These are phyloP conservation scores for Lentinus polychrous DNA, from an alignment of 1,284 basidiomycete species.

Conservation along the genomic window DNA sequence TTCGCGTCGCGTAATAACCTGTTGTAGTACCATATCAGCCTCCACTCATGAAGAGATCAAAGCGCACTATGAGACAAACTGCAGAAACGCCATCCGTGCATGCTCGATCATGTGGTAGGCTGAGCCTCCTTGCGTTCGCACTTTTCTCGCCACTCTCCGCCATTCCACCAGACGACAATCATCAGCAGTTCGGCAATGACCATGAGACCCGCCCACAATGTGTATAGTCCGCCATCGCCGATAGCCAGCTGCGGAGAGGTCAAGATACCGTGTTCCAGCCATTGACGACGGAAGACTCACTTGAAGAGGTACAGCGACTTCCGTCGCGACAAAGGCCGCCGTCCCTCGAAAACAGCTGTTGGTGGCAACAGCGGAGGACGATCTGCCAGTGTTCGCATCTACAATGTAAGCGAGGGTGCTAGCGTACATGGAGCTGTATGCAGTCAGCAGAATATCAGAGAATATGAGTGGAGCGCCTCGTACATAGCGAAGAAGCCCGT, in stretches of 20 bases:
- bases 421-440: conserved; percentile 24
- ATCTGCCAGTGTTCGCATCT: conserved; percentile 71
- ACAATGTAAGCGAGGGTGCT: conserved; percentile 72
- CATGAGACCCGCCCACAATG: conserved; percentile 62
- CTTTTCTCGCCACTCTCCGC: conserved; percentile 32
- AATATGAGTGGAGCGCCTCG: conserved; percentile 17
- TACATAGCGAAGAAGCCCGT: conserved; percentile 72
- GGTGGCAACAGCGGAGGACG: conserved; percentile 62
- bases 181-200: conserved; percentile 43
- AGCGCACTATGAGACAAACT: no score
- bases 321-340: conserved; percentile 63
- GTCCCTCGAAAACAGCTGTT: conserved; percentile 70
- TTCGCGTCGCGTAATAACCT: no score
- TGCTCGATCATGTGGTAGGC: no score
- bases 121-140: conserved; percentile 25
- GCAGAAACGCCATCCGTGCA: no score
- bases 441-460: background rate
- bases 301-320: conserved; percentile 63
- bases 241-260: conserved; percentile 33
- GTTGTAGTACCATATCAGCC: no score
- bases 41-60: no score
- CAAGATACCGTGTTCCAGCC: background rate
- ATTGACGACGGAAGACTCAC: conserved; percentile 23
- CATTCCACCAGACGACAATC: conserved; percentile 43
- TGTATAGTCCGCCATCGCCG: conserved; percentile 71